Percentiles rank a stretch among this genome's conserved stretches.
Evolutionary conservation across 768 basidiomycete species (phyloP).

Genomic region (Porpolomopsis calyptriformis): DNA sequence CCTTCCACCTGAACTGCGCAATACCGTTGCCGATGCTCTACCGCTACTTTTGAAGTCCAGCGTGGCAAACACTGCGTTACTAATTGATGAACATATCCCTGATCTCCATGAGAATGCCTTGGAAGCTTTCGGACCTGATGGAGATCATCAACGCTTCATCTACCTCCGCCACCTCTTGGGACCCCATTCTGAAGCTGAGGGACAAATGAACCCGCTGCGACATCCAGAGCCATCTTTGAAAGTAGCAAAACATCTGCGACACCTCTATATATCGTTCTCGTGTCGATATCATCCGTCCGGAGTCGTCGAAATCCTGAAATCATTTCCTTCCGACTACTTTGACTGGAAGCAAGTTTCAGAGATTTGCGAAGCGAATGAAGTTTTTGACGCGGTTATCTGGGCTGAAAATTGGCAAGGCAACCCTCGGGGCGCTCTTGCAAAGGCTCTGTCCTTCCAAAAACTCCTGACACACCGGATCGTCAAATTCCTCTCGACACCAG

Average conservation of each 20-base stretch:
- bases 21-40: slow-evolving; percentile 47
- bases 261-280: slow-evolving; percentile 61
- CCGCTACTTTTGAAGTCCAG: slow-evolving; percentile 52
- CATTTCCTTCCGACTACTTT: slow-evolving; percentile 40
- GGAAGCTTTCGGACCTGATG: slow-evolving; percentile 31
- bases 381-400: slow-evolving; percentile 79
- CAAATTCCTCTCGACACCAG: slow-evolving; percentile 21
- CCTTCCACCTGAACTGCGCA: slow-evolving; percentile 46
- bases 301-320: slow-evolving; percentile 52
- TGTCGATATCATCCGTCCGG: slow-evolving; percentile 57
- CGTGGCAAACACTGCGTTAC: slow-evolving; percentile 54
- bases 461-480: slow-evolving; percentile 37
- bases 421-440: slow-evolving; percentile 53
- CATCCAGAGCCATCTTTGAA: slow-evolving; percentile 27
- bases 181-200: slow-evolving; percentile 37
- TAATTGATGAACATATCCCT: slow-evolving; percentile 64
- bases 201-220: slow-evolving; percentile 18
- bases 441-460: slow-evolving; percentile 50
- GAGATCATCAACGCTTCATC: slow-evolving; percentile 48
- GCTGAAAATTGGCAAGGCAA: slow-evolving; percentile 53
- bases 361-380: slow-evolving; percentile 56
- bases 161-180: slow-evolving; percentile 73
- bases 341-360: slow-evolving; percentile 46
- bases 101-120: slow-evolving; percentile 57
- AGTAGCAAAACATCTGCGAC: slow-evolving; percentile 41